These are phyloP conservation scores for Rhamnella rubrinervis DNA, from an alignment of 331 rosid genomes.

Conservation along the genomic window DNA sequence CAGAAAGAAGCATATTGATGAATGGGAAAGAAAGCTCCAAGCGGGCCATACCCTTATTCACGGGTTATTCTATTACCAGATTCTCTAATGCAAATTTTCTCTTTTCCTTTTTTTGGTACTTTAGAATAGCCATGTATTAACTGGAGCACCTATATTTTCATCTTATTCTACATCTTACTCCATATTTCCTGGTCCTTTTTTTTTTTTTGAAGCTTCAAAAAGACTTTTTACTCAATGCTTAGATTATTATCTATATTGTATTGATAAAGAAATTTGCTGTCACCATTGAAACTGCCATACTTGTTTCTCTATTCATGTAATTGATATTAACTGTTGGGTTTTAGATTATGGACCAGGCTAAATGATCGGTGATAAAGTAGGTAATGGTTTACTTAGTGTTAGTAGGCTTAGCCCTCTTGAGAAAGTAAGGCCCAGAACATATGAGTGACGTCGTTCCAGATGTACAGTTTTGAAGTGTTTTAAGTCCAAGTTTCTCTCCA, in stretches of 20 bases:
- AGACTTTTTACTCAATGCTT: too few relatives aligned
- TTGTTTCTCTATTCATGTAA: not conserved
- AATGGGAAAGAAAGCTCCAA: conserved; percentile 35
- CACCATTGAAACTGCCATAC: not conserved
- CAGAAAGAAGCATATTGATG: conserved; percentile 25
- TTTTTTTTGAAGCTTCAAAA: not conserved
- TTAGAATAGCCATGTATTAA: conserved; percentile 16
- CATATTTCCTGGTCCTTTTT: not conserved
- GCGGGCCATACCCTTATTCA: conserved; percentile 74
- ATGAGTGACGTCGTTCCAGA: too few relatives aligned
- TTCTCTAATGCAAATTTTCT: conserved; percentile 44
- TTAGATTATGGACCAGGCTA: not conserved
- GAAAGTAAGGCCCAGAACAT: too few relatives aligned
- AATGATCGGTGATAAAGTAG: not conserved
- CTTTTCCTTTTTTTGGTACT: not conserved
- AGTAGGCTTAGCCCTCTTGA: not conserved
- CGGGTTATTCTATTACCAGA: conserved; percentile 74
- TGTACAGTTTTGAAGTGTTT: too few relatives aligned
- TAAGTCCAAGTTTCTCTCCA: too few relatives aligned
- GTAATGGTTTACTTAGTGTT: not conserved
- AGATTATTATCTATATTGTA: too few relatives aligned
- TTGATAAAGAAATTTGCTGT: too few relatives aligned
- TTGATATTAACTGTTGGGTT: not conserved
- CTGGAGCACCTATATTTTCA: not conserved
- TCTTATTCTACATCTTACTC: not conserved